Evolutionary conservation across 768 basidiomycete genomes (phyloP), one percentile per base, ranked within the genome.

Genomic region (Obba rivulosa): DNA sequence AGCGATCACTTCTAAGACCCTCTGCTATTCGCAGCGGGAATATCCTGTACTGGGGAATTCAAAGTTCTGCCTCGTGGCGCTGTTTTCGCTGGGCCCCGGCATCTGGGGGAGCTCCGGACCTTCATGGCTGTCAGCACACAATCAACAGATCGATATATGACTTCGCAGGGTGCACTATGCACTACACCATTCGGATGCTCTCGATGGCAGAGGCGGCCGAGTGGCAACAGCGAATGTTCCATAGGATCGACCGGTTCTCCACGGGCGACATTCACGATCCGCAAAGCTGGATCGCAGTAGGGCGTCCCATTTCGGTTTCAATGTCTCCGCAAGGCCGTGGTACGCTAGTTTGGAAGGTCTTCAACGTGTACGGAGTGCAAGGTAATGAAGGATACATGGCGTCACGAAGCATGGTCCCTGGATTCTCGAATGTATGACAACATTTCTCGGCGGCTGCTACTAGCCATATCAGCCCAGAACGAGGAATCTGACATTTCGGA

Each of bases 1-100:
- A n/a, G n/a, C n/a, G n/a, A n/a, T n/a, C n/a, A n/a, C n/a, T n/a
- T n/a, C n/a, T n/a, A n/a, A n/a, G n/a, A n/a, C n/a, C n/a, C n/a
- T n/a, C n/a, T n/a, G n/a, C n/a, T n/a, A n/a, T 68, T 14, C 60
- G 66, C 44, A 65, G 58, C 43, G 64, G 66, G 8, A 48, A 45
- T 13, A 20, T 56, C 16, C 66, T 68, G 43, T 61, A 51, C 34
- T 62, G 66, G 24, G 63, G 52, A 13, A 63, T 66, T 34, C 66
- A 62, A 44, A 64, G 66, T 43, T 60, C 62, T 35, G 60, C 48
- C n/a, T n/a, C 17, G 66, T 65, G 5, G 59, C 62, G 23, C 38
- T 43, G 16, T 48, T 64, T 45, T 67, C 64, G 21, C 54, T 52
- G 9, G 41, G 46, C 22, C 51, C 47, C 40, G 51, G 64, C 43